phyloP scores from a whole-genome alignment of 495 filamentous ascomycete species.

The Penicillium herquei region DNA sequence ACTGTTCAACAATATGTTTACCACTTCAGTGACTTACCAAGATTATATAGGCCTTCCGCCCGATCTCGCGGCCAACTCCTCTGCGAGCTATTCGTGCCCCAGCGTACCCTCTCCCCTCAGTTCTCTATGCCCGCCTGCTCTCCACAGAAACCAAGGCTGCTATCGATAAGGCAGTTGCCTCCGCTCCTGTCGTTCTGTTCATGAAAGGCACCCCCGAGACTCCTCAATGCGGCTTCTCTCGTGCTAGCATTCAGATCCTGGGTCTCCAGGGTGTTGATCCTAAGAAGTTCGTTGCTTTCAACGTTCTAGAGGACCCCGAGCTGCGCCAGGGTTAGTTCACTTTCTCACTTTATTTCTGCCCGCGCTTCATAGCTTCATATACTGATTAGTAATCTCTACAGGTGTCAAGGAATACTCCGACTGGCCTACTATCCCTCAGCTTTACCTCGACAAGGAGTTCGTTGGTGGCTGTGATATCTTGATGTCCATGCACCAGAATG shows the following conservation, averaged over 20 bases:
- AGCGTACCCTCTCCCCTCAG: constrained; percentile 31
- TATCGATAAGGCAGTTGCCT: constrained; percentile 82
- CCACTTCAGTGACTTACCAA: background rate
- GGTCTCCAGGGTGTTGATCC: constrained; percentile 94
- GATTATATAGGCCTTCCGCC: constrained; percentile 33
- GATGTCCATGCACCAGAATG: constrained; percentile 96
- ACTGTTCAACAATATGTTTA: background rate
- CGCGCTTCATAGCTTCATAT: too few species aligned
- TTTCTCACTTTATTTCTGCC: background rate
- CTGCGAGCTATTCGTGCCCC: constrained; percentile 22
- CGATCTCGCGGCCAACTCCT: constrained; percentile 29
- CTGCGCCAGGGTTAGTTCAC: constrained; percentile 70
- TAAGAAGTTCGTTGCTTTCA: constrained; percentile 94
- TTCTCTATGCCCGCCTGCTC: constrained; percentile 58
- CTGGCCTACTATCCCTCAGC: constrained; percentile 97
- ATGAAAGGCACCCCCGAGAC: constrained; percentile 98
- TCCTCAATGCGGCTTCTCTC: constrained; percentile 97
- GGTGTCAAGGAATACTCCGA: constrained; percentile 98
- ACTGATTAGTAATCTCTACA: constrained; percentile 29
- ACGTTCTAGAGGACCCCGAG: constrained; percentile 89
- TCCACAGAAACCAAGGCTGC: constrained; percentile 73
- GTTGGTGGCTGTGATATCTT: constrained; percentile 96
- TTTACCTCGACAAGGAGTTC: constrained; percentile 94
- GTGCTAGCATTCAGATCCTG: constrained; percentile 91
- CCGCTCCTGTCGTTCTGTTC: constrained; percentile 91